A percentile compares a stretch with the other conserved stretches of the same genome.
Conservation (phyloP, 176 grass and related monocot species). For the Echinochloa phyllopogon region DNA sequence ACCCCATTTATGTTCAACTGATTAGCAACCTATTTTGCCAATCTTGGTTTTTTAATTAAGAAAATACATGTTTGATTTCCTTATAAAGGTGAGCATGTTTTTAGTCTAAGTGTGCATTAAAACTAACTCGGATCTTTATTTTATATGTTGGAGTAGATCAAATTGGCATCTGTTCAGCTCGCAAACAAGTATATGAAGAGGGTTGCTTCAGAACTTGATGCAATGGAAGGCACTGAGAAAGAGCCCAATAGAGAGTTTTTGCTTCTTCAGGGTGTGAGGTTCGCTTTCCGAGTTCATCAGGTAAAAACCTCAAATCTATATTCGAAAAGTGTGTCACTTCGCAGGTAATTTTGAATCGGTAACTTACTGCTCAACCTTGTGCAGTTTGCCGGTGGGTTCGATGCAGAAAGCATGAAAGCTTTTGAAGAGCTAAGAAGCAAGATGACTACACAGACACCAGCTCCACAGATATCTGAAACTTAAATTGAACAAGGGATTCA, state of each 20-base stretch:
- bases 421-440: conserved; percentile 92
- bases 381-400: conserved; percentile 93
- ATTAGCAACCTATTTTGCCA: conserved; percentile 5
- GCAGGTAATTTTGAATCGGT: background rate
- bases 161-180: conserved; percentile 91
- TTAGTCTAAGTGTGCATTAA: background rate
- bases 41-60: background rate
- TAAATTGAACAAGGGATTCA: conserved; percentile 20
- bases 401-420: conserved; percentile 83
- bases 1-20: background rate
- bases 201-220: conserved; percentile 86
- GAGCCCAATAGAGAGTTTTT: conserved; percentile 92
- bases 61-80: background rate
- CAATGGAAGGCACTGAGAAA: conserved; percentile 70
- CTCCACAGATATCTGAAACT: conserved; percentile 12
- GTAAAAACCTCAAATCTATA: conserved; percentile 30
- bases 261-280: conserved; percentile 94
- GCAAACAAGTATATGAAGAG: conserved; percentile 96
- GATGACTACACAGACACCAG: conserved; percentile 48
- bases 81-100: background rate
- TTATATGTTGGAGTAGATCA: conserved; percentile 66
- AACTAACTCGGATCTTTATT: conserved; percentile 21
- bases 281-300: conserved; percentile 91
- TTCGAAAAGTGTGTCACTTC: background rate
- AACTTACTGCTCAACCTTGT: background rate